Percentiles rank a stretch among this genome's conserved stretches.
These are phyloP conservation scores for Hordeum pubiflorum DNA, from an alignment of 202 grass and related monocot genomes.

Conservation along the genomic window DNA sequence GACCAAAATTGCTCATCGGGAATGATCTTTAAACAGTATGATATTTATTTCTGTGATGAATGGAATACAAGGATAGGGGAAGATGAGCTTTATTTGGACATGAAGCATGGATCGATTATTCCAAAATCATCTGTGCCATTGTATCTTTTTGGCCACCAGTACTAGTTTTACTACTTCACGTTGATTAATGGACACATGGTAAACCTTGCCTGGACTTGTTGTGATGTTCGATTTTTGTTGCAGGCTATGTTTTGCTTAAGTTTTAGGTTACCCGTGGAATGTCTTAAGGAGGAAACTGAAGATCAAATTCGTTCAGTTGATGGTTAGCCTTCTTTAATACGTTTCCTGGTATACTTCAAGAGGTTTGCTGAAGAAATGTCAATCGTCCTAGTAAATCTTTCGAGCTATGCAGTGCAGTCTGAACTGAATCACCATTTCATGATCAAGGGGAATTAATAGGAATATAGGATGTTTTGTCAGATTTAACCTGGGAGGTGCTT, in stretches of 20 bases:
- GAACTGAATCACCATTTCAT: not conserved
- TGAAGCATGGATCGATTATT: not conserved
- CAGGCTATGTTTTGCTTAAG: slow-evolving; percentile 96
- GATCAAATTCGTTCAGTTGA: slow-evolving; percentile 18
- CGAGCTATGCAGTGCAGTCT: not conserved
- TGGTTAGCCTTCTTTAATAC: not conserved
- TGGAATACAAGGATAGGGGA: not conserved
- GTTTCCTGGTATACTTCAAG: not conserved
- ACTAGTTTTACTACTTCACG: not conserved
- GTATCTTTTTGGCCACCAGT: not conserved
- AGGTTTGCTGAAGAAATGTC: slow-evolving; percentile 1
- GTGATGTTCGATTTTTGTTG: slow-evolving; percentile 22
- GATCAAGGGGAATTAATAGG: not conserved
- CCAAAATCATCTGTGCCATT: not conserved
- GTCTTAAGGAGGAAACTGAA: slow-evolving; percentile 39
- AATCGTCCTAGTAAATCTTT: not conserved
- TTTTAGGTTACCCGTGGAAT: slow-evolving; percentile 71
- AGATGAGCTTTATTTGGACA: not conserved
- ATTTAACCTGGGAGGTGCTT: slow-evolving; percentile 1
- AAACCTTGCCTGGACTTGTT: not conserved
- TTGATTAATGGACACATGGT: not conserved
- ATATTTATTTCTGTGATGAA: not conserved
- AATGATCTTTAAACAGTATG: not conserved
- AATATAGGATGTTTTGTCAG: not conserved
- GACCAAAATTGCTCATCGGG: not conserved